Conservation (phyloP, 805 yeast species). For the Starmerella stellata region DNA sequence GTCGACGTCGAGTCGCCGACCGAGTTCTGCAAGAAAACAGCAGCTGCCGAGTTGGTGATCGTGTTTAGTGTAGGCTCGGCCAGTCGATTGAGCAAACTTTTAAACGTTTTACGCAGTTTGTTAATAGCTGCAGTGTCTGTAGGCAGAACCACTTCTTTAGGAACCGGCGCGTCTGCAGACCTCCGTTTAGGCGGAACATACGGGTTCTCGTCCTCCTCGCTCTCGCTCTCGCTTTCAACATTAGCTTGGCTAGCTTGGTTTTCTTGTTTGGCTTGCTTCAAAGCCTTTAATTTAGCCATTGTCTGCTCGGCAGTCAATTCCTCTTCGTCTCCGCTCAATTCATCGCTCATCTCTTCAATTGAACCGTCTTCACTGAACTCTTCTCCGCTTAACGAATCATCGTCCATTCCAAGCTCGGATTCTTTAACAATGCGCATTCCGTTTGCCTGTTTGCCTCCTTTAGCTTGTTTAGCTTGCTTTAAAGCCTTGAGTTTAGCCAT, state of each 20-base stretch:
- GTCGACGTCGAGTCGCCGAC: conserved; percentile 63
- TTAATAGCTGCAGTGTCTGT: conserved; percentile 18
- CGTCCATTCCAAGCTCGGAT: neutral
- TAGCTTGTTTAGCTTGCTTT: conserved; percentile 1
- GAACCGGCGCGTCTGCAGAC: conserved; percentile 26
- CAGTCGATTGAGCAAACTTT: conserved; percentile 72
- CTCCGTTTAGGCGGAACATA: conserved; percentile 84
- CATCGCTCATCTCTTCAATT: neutral
- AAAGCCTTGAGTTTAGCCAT: conserved; percentile 16
- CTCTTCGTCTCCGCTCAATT: conserved; percentile 12
- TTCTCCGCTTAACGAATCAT: conserved; percentile 1
- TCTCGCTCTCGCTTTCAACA: conserved; percentile 11
- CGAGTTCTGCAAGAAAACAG: conserved; percentile 46
- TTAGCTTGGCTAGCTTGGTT: conserved; percentile 5
- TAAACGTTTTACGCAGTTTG: conserved; percentile 41
- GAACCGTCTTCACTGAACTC: conserved; percentile 1
- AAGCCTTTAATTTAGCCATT: conserved; percentile 15
- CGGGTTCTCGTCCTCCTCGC: conserved; percentile 21
- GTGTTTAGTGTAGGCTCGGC: conserved; percentile 67
- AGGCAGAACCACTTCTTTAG: conserved; percentile 29
- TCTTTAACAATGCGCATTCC: conserved; percentile 1
- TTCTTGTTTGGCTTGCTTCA: conserved; percentile 3
- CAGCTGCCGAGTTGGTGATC: conserved; percentile 51
- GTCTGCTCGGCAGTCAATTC: conserved; percentile 16
- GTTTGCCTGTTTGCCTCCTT: conserved; percentile 5